These are phyloP conservation scores for Suhomyces panamericanus DNA, from an alignment of 1,139 yeast species.

Conservation along the genomic window DNA sequence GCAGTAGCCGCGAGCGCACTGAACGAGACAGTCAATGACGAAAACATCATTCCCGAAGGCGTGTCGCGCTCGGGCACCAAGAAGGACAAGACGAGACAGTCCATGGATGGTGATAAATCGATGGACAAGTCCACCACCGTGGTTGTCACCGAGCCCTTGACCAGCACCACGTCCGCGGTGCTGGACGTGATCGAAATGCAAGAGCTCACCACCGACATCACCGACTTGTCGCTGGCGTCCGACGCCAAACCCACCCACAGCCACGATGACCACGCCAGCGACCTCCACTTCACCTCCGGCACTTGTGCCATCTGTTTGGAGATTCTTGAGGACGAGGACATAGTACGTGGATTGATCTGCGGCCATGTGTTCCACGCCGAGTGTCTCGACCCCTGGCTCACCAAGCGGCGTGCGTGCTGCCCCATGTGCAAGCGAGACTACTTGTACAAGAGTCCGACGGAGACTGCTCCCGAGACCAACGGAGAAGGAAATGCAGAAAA, in stretches of 20 bases:
- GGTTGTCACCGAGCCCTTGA: background rate
- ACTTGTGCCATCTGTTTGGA: slow-evolving; percentile 82
- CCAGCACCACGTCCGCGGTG: background rate
- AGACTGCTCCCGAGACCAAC: background rate
- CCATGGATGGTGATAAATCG: background rate
- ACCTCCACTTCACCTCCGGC: slow-evolving; percentile 65
- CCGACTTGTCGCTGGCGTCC: slow-evolving; percentile 1
- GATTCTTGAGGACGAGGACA: slow-evolving; percentile 57
- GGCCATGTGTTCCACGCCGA: slow-evolving; percentile 83
- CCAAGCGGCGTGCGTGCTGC: slow-evolving; percentile 74
- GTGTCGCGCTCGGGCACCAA: background rate
- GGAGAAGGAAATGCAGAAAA: too few species aligned
- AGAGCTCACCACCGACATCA: slow-evolving; percentile 6
- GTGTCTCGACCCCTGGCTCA: slow-evolving; percentile 84
- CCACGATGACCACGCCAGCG: slow-evolving; percentile 11
- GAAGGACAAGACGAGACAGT: background rate
- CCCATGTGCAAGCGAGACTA: slow-evolving; percentile 83
- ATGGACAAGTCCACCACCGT: background rate
- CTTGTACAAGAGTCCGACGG: slow-evolving; percentile 38
- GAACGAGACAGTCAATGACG: too few species aligned
- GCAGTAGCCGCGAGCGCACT: too few species aligned
- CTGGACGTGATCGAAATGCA: background rate
- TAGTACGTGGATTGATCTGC: slow-evolving; percentile 72
- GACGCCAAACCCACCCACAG: slow-evolving; percentile 1
- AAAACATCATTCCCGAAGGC: too few species aligned